Conservation (phyloP, 768 basidiomycete genomes). For the Kwoniella bestiolae region DNA sequence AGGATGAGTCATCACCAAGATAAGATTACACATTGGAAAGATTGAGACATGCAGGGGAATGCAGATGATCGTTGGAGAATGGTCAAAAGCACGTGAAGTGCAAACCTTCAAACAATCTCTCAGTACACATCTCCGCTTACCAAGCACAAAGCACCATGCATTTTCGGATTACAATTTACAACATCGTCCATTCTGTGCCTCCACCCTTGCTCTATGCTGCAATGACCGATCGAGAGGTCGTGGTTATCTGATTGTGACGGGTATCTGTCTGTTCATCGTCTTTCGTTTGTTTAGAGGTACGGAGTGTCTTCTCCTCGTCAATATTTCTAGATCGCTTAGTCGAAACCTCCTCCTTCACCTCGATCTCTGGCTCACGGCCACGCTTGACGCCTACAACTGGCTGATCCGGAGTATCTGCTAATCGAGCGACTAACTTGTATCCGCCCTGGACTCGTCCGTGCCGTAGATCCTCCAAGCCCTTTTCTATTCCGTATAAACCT, state of each 20-base stretch:
- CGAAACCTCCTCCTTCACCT: background rate
- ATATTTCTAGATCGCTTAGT: background rate
- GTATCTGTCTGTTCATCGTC: background rate
- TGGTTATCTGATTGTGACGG: background rate
- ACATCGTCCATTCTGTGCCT: background rate
- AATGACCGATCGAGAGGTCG: background rate
- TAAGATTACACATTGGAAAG: no score
- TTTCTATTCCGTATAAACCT: constrained; percentile 39
- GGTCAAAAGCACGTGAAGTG: no score
- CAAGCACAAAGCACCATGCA: background rate
- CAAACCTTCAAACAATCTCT: no score
- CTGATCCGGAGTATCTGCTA: constrained; percentile 26
- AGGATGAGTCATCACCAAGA: no score
- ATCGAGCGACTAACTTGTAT: constrained; percentile 35
- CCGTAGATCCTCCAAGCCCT: constrained; percentile 35
- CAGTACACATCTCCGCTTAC: no score
- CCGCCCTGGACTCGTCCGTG: constrained; percentile 35
- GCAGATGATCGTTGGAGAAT: no score
- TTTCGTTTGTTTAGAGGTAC: background rate
- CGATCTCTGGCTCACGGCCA: background rate
- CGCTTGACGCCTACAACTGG: background rate
- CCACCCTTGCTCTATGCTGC: background rate
- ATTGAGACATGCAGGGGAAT: no score
- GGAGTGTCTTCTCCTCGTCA: background rate
- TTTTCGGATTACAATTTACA: background rate